Evolutionary conservation across 148 eudicot species (phyloP).

Genomic region (Agrostemma githago): DNA sequence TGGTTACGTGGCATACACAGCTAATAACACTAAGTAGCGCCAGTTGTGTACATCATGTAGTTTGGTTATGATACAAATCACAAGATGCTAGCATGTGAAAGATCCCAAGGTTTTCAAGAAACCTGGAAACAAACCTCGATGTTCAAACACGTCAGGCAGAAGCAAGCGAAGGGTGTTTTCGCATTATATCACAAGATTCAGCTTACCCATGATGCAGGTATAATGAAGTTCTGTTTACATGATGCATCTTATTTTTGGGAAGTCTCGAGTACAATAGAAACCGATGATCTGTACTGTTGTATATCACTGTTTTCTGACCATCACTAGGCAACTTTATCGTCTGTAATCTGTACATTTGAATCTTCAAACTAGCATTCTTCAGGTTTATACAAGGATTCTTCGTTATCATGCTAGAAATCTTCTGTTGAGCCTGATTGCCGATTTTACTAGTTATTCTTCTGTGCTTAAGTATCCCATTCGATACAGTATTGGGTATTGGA

Average conservation of each 20-base stretch:
- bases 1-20: slow-evolving; percentile 49
- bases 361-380: no score
- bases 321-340: slow-evolving; percentile 1
- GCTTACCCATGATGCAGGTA: slow-evolving; percentile 9
- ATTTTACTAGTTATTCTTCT: no score
- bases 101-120: neutral
- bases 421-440: no score
- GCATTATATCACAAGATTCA: neutral
- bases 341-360: neutral
- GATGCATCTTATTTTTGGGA: slow-evolving; percentile 1
- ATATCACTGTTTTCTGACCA: neutral
- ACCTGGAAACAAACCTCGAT: neutral
- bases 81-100: neutral
- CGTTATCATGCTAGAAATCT: no score
- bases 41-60: slow-evolving; percentile 16
- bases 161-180: neutral
- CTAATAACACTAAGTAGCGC: slow-evolving; percentile 14
- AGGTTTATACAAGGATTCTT: no score
- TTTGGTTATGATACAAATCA: neutral
- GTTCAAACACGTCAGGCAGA: neutral
- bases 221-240: neutral
- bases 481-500: no score
- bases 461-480: no score
- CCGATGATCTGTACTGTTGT: neutral
- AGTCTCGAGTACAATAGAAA: neutral